These are phyloP conservation scores for Triticum timopheevii DNA, from an alignment of 176 grass and related monocot genomes.

Conservation along the genomic window DNA sequence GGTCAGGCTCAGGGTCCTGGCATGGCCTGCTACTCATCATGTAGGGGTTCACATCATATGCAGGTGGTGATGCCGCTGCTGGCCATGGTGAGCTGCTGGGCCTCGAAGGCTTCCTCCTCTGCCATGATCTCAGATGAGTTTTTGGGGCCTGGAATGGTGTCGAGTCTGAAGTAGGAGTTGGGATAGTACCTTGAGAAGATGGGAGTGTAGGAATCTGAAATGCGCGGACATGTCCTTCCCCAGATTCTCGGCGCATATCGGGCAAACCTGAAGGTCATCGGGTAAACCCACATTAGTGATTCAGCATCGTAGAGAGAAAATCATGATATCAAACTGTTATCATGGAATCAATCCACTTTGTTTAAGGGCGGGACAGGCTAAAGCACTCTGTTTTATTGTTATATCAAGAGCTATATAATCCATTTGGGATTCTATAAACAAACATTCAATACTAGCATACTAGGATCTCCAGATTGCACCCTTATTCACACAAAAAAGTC, in stretches of 20 bases:
- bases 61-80: not conserved
- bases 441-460: too few species aligned
- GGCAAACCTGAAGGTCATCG: constrained; percentile 63
- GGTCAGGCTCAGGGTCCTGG: constrained; percentile 59
- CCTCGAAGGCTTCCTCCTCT: constrained; percentile 76
- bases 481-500: not conserved
- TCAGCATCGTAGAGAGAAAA: not conserved
- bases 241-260: constrained; percentile 65
- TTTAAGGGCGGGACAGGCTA: not conserved
- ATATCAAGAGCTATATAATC: not conserved
- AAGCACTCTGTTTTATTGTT: not conserved
- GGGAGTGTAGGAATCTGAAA: constrained; percentile 63
- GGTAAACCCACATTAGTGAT: not conserved
- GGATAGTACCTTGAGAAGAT: constrained; percentile 63
- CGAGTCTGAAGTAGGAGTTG: not conserved
- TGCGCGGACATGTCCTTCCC: constrained; percentile 79
- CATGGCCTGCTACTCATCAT: constrained; percentile 13
- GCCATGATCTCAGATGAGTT: constrained; percentile 24
- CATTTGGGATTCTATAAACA: not conserved
- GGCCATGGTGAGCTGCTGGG: constrained; percentile 39
- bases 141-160: not conserved
- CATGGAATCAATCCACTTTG: not conserved
- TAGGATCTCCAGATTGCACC: not conserved
- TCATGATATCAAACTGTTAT: too few species aligned
- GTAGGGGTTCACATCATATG: constrained; percentile 25